phyloP scores from a whole-genome alignment of 345 rosid genomes.

The Murraya paniculata region DNA sequence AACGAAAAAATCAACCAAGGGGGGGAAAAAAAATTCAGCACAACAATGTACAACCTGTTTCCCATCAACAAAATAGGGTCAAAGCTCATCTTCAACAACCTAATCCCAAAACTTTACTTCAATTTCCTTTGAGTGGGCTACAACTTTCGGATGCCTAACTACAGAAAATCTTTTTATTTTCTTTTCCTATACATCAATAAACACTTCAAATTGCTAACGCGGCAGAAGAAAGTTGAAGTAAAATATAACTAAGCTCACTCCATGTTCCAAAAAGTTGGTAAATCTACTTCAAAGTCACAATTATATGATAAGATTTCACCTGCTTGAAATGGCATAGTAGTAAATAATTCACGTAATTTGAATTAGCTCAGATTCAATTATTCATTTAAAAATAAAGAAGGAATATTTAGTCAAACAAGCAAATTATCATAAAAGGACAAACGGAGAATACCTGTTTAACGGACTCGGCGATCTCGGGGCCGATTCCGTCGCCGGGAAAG shows the following conservation, averaged over 20 bases:
- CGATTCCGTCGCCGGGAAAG: slow-evolving; percentile 98
- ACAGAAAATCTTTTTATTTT: no score
- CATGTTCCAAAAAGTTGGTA: not conserved
- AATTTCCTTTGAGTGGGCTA: not conserved
- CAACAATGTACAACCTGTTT: not conserved
- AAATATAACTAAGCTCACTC: not conserved
- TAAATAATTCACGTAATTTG: not conserved
- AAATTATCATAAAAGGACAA: not conserved
- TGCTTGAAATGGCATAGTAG: not conserved
- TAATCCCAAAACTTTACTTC: not conserved
- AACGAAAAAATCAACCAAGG: not conserved
- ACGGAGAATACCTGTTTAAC: slow-evolving; percentile 64
- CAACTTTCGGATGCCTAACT: not conserved
- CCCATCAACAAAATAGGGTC: not conserved
- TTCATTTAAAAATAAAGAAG: no score
- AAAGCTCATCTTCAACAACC: not conserved
- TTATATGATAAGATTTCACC: not conserved
- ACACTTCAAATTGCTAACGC: not conserved
- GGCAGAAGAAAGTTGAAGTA: no score
- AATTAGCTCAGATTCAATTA: not conserved
- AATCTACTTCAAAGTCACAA: not conserved
- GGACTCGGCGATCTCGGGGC: slow-evolving; percentile 98
- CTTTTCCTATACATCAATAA: not conserved
- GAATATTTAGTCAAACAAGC: not conserved
- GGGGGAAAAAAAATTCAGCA: not conserved